Evolutionary conservation across 345 rosid species (phyloP).

Genomic region (Kandelia obovata): DNA sequence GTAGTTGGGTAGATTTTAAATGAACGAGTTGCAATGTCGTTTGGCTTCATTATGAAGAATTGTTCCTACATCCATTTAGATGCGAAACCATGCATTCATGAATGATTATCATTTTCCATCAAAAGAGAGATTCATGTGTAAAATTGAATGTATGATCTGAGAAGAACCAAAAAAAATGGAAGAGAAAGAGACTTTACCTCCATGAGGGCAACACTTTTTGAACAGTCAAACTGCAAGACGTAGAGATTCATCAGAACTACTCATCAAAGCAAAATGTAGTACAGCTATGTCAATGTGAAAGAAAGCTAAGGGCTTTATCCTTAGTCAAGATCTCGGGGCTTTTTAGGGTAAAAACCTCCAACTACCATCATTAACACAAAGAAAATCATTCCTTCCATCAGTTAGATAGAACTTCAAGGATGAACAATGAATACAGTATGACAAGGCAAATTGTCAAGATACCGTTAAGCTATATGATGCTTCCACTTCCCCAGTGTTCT

Average conservation of each 20-base stretch:
- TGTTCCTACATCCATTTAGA: slow-evolving; percentile 59
- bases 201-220: slow-evolving; percentile 62
- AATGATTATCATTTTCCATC: neutral
- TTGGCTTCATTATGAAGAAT: slow-evolving; percentile 80
- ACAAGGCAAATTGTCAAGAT: slow-evolving; percentile 4
- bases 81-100: neutral
- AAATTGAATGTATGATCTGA: too few species aligned
- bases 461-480: slow-evolving; percentile 96
- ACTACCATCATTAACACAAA: too few species aligned
- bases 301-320: too few species aligned
- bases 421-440: too few species aligned
- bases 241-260: slow-evolving; percentile 10
- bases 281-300: too few species aligned
- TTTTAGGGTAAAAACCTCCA: too few species aligned
- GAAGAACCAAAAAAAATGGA: neutral
- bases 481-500: slow-evolving; percentile 80
- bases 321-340: too few species aligned
- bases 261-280: neutral
- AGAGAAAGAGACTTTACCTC: slow-evolving; percentile 44
- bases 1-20: slow-evolving; percentile 76
- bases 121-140: neutral
- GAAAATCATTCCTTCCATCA: too few species aligned
- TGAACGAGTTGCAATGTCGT: slow-evolving; percentile 49
- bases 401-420: too few species aligned
- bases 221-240: slow-evolving; percentile 71